phyloP scores from a whole-genome alignment of 495 filamentous ascomycete species.

The Lepidopterella palustris region DNA sequence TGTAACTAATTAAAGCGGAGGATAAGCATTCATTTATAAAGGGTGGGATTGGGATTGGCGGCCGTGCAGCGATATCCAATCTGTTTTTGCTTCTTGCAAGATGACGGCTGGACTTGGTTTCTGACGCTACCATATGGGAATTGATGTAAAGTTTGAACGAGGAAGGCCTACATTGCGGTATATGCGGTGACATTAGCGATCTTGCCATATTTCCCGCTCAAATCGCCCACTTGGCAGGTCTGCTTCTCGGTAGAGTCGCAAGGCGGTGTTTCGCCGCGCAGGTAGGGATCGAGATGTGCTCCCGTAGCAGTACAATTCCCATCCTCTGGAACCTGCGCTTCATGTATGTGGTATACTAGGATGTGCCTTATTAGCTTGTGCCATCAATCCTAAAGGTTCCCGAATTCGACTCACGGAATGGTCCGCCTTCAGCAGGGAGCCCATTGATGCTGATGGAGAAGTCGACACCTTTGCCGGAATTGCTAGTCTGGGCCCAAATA shows the following conservation, averaged over 20 bases:
- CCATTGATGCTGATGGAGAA: slow-evolving; percentile 58
- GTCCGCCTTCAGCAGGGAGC: slow-evolving; percentile 58
- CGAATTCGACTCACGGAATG: slow-evolving; percentile 56
- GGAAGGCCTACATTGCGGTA: slow-evolving; percentile 29
- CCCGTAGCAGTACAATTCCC: slow-evolving; percentile 74
- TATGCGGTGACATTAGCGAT: slow-evolving; percentile 46
- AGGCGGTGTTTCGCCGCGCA: slow-evolving; percentile 54
- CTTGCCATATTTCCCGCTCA: slow-evolving; percentile 73
- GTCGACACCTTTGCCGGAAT: slow-evolving; percentile 58
- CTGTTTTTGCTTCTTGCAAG: neutral
- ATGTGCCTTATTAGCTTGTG: neutral
- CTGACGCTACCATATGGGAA: neutral
- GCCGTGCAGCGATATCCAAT: too few relatives aligned
- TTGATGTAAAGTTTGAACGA: neutral
- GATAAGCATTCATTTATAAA: slow-evolving; percentile 1
- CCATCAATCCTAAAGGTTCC: neutral
- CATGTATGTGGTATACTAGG: slow-evolving; percentile 79
- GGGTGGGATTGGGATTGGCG: neutral
- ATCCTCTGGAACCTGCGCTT: slow-evolving; percentile 58
- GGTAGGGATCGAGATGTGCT: slow-evolving; percentile 62
- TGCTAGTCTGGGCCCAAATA: too few relatives aligned
- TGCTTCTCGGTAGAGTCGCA: slow-evolving; percentile 58
- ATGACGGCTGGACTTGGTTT: neutral
- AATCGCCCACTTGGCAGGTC: slow-evolving; percentile 78
- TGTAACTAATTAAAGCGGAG: slow-evolving; percentile 48